Conservation (phyloP, 2,329 filamentous ascomycete species). For the Phaeosphaeriaceae sp. region DNA sequence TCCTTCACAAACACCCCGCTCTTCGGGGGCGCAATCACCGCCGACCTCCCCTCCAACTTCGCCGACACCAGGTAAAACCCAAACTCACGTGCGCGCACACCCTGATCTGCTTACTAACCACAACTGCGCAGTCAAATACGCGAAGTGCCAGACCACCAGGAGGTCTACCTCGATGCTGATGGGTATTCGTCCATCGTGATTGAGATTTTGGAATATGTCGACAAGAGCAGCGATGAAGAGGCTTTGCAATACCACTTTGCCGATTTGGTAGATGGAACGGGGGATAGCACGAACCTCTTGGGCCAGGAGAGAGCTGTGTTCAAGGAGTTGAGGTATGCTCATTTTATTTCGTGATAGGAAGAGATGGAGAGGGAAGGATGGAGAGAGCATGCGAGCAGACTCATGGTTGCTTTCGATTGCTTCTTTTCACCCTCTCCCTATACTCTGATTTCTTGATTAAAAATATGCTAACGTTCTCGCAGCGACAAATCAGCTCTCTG, state of each 20-base stretch:
- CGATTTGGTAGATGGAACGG: slow-evolving; percentile 52
- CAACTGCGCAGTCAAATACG: slow-evolving; percentile 66
- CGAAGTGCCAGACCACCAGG: slow-evolving; percentile 85
- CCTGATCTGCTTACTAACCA: slow-evolving; percentile 18
- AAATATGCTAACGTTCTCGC: neutral
- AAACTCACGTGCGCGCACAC: slow-evolving; percentile 6
- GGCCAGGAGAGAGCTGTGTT: slow-evolving; percentile 36
- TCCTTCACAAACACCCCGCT: slow-evolving; percentile 66
- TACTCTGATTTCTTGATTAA: neutral
- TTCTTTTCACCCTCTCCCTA: neutral
- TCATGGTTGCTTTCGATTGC: neutral
- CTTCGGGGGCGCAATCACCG: slow-evolving; percentile 75
- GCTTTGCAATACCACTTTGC: slow-evolving; percentile 63
- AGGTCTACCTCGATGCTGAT: slow-evolving; percentile 84
- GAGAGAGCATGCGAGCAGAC: neutral
- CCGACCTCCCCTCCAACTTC: slow-evolving; percentile 72
- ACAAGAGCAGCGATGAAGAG: slow-evolving; percentile 70
- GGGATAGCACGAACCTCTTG: slow-evolving; percentile 46
- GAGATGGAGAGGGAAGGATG: too few species aligned
- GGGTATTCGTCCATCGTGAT: slow-evolving; percentile 89
- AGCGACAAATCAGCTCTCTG: slow-evolving; percentile 68
- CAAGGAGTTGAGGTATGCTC: slow-evolving; percentile 47
- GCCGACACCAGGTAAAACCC: slow-evolving; percentile 72
- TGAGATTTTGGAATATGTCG: slow-evolving; percentile 86
- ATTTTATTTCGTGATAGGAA: neutral